Evolutionary conservation across 2,329 filamentous ascomycete species (phyloP), one percentile per base, ranked within the genome.

Genomic region (Venturia aucupariae): DNA sequence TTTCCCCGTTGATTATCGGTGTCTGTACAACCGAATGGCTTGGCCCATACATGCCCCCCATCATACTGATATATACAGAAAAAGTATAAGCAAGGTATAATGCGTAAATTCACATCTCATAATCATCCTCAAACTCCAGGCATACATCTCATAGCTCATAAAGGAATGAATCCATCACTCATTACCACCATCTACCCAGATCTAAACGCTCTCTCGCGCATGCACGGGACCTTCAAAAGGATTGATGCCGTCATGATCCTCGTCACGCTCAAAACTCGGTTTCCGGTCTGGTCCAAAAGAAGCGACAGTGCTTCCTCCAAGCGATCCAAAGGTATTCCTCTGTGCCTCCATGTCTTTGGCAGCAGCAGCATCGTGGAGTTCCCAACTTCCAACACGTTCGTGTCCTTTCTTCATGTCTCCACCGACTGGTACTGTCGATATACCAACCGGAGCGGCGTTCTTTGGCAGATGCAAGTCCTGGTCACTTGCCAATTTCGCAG

Each of bases 321-420:
- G 48, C 15, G 44, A 44, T n/a, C 24, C 24, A 62, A 61, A 64
- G 15, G 42, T 59, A 13, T 57, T 42, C 13, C 54, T 38, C 22
- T 41, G 30, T 6, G 30, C 15, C 35, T 64, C 51, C 44, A 61
- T 65, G 35, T 51, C 65, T 42, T 70, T 71, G 22, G 72, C 69
- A 55, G 74, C 68, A 22, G 51, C 68, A 39, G 54, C 62, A 64
- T 74, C 74, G 63, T 76, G 76, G 72, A 85, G 71, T 70, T 85
- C 83, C 83, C 83, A 86, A 66, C 82, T 85, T 0, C 81, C 82
- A 22, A 80, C 75, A 54, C 82, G 74, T 72, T 84, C 82, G 70
- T 84, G 79, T 1, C 77, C 77, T 19, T 73, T 74, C 24, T 73
- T 70, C 24, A 71, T 67, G 3, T 73, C 70, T 64, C 72, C 69